Conservation (phyloP, 331 rosid genomes). For the Pyracantha coccinea region DNA sequence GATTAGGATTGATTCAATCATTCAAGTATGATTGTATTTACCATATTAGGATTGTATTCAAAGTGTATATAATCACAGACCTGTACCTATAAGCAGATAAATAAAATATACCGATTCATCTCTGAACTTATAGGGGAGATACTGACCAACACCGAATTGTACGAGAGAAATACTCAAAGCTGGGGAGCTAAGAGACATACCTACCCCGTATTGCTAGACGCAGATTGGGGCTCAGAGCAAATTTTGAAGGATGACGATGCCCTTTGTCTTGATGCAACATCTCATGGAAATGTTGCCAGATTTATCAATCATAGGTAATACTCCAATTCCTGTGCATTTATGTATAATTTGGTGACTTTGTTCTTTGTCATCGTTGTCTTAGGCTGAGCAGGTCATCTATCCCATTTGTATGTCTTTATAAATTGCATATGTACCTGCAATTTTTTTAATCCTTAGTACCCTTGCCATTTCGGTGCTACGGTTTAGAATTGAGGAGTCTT, state of each 20-base stretch:
- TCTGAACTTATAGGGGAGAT: too few species aligned
- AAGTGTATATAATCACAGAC: too few species aligned
- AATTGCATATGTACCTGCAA: too few species aligned
- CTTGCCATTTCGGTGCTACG: too few species aligned
- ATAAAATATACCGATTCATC: too few species aligned
- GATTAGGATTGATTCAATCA: too few species aligned
- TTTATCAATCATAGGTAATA: slow-evolving; percentile 90
- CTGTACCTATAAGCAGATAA: too few species aligned
- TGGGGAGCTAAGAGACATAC: slow-evolving; percentile 60
- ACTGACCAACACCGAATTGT: slow-evolving; percentile 70
- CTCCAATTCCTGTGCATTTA: neutral
- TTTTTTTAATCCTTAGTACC: too few species aligned
- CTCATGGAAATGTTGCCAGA: slow-evolving; percentile 81
- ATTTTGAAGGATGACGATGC: slow-evolving; percentile 73
- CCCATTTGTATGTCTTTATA: too few species aligned
- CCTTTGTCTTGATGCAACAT: slow-evolving; percentile 85
- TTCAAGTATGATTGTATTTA: too few species aligned
- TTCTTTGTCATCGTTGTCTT: neutral
- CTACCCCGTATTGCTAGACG: slow-evolving; percentile 87
- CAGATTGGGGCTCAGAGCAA: slow-evolving; percentile 86
- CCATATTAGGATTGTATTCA: too few species aligned
- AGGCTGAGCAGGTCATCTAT: neutral
- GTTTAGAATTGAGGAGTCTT: too few species aligned
- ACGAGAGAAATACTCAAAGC: slow-evolving; percentile 37
- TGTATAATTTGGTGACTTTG: neutral